Conservation (phyloP, 495 filamentous ascomycete species). For the Neurospora tetraspora region DNA sequence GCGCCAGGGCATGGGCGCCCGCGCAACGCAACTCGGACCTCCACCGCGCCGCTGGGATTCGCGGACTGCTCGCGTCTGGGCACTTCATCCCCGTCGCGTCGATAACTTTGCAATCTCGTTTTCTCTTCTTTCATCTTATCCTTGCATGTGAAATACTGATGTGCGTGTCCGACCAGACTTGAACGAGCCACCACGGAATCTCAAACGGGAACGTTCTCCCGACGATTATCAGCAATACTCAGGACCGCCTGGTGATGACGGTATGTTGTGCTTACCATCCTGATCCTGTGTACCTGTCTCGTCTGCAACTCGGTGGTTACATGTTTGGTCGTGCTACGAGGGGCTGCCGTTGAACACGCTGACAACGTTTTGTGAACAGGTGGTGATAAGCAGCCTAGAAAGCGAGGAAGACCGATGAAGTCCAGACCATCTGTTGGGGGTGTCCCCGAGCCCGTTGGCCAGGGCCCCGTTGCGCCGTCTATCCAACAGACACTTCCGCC, state of each 20-base stretch:
- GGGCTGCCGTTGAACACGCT: constrained; percentile 23
- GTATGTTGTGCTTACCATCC: constrained; percentile 47
- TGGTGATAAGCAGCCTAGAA: constrained; percentile 57
- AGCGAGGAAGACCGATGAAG: constrained; percentile 81
- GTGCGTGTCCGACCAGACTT: constrained; percentile 24
- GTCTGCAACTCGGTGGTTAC: constrained; percentile 13
- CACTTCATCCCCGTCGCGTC: background rate
- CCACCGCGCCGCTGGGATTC: background rate
- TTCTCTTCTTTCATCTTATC: background rate
- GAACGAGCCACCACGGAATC: constrained; percentile 39
- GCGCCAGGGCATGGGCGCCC: background rate
- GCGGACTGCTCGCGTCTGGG: background rate
- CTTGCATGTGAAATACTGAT: constrained; percentile 15
- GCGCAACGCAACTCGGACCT: background rate
- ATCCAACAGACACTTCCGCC: constrained; percentile 42
- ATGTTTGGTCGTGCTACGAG: constrained; percentile 31
- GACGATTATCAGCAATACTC: constrained; percentile 60
- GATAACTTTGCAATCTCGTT: background rate
- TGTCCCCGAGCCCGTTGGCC: constrained; percentile 38
- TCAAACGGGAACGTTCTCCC: constrained; percentile 91
- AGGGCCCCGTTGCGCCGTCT: constrained; percentile 39
- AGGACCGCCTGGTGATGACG: constrained; percentile 59
- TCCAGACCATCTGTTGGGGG: constrained; percentile 30
- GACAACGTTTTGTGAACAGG: constrained; percentile 27
- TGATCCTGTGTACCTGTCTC: constrained; percentile 29